A percentile compares a stretch with the other conserved stretches of the same genome.
Conservation (phyloP, 805 yeast species). For the Limtongia smithiae region DNA sequence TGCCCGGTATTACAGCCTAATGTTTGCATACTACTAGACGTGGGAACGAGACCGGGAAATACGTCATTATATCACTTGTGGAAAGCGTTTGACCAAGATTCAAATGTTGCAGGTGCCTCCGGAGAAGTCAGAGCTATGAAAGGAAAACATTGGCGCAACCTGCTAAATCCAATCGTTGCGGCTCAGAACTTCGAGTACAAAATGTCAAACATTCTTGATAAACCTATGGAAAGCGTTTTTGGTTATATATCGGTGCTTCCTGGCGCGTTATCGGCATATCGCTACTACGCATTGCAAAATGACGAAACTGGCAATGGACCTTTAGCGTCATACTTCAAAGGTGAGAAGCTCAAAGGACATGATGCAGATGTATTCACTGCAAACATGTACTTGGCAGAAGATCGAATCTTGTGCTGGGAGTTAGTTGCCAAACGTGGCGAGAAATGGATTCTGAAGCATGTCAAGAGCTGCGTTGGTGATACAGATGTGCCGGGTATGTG, state of each 20-base stretch:
- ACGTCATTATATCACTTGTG: constrained; percentile 88
- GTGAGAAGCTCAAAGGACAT: constrained; percentile 72
- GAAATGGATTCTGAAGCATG: constrained; percentile 78
- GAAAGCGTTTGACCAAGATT: constrained; percentile 95
- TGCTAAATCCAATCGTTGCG: constrained; percentile 85
- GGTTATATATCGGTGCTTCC: constrained; percentile 94
- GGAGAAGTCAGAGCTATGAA: constrained; percentile 96
- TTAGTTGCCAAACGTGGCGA: constrained; percentile 77
- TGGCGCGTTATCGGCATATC: constrained; percentile 94
- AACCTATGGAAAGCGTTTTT: constrained; percentile 91
- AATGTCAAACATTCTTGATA: constrained; percentile 89
- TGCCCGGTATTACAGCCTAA: constrained; percentile 91
- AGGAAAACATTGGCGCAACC: constrained; percentile 78
- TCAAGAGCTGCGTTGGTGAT: constrained; percentile 82
- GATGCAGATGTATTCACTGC: constrained; percentile 83
- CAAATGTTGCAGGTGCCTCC: constrained; percentile 98
- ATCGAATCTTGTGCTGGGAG: constrained; percentile 91
- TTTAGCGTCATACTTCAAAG: constrained; percentile 82
- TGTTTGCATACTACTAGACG: constrained; percentile 84
- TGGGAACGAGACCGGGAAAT: constrained; percentile 93
- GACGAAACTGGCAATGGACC: constrained; percentile 75
- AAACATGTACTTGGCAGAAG: constrained; percentile 97
- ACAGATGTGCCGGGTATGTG: constrained; percentile 81
- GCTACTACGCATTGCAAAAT: constrained; percentile 73
- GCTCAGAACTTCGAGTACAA: constrained; percentile 97